These are phyloP conservation scores for Eutypella sp. DNA, from an alignment of 2,329 filamentous ascomycete genomes.

Conservation along the genomic window DNA sequence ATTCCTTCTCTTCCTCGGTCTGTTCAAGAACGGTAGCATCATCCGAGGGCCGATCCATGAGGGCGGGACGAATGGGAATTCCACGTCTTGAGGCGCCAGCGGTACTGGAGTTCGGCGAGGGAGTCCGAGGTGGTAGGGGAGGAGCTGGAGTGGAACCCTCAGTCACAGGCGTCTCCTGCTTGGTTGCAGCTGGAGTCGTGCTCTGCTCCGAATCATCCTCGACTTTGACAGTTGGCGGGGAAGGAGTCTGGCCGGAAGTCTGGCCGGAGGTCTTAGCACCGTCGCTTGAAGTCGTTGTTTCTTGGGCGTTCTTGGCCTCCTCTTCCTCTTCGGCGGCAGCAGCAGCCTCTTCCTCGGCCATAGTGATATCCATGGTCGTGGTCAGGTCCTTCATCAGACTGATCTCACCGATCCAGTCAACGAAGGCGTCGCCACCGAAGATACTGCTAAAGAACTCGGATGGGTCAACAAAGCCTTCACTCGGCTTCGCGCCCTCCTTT, in stretches of 20 bases:
- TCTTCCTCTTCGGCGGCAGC: slow-evolving; percentile 46
- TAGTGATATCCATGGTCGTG: slow-evolving; percentile 96
- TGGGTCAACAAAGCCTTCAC: slow-evolving; percentile 90
- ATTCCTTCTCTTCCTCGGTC: slow-evolving; percentile 68
- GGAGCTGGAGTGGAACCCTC: slow-evolving; percentile 21
- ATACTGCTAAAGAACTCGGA: slow-evolving; percentile 98
- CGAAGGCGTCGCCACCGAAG: slow-evolving; percentile 92
- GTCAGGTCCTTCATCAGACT: slow-evolving; percentile 98
- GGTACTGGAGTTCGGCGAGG: slow-evolving; percentile 35
- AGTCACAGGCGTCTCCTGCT: slow-evolving; percentile 22
- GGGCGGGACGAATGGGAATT: slow-evolving; percentile 75
- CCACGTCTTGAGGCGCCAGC: slow-evolving; percentile 36
- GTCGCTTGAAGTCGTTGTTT: slow-evolving; percentile 52
- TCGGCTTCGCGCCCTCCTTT: slow-evolving; percentile 88
- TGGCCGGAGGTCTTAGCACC: slow-evolving; percentile 38
- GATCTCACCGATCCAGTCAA: slow-evolving; percentile 96
- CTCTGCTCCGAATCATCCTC: slow-evolving; percentile 25
- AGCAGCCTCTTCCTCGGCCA: slow-evolving; percentile 70
- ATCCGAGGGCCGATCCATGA: slow-evolving; percentile 79
- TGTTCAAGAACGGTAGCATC: slow-evolving; percentile 62
- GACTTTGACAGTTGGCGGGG: slow-evolving; percentile 19
- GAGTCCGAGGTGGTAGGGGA: slow-evolving; percentile 27
- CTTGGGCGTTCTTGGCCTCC: slow-evolving; percentile 54
- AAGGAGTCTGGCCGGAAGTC: slow-evolving; percentile 7
- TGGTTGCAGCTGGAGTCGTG: slow-evolving; percentile 24